These are phyloP conservation scores for Canariomyces notabilis DNA, from an alignment of 2,329 filamentous ascomycete genomes.

Conservation along the genomic window DNA sequence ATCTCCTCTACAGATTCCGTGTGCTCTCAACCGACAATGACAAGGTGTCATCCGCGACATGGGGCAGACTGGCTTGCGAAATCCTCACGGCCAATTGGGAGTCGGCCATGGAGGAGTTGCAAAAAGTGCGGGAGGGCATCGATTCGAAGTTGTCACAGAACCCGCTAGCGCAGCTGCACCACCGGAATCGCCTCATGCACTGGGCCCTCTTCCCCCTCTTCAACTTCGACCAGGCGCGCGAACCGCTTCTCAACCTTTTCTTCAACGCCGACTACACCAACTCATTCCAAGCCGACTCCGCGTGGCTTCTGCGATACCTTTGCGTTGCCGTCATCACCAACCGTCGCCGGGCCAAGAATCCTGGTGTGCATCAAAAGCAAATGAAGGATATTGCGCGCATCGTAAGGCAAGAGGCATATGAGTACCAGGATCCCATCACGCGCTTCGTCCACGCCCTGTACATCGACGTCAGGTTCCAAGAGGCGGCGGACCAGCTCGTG, in stretches of 20 bases:
- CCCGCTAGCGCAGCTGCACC: conserved; percentile 88
- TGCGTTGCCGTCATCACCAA: conserved; percentile 93
- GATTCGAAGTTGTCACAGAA: conserved; percentile 95
- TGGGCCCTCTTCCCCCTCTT: conserved; percentile 99
- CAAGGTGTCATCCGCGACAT: conserved; percentile 91
- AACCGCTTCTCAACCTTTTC: conserved; percentile 89
- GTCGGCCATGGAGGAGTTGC: conserved; percentile 80
- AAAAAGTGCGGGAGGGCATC: conserved; percentile 86
- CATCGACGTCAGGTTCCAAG: conserved; percentile 94
- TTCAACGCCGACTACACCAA: conserved; percentile 98
- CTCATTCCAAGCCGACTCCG: conserved; percentile 96
- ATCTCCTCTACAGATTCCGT: conserved; percentile 95
- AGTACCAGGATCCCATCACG: conserved; percentile 93
- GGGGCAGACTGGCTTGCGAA: conserved; percentile 96
- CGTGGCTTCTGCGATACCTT: conserved; percentile 93
- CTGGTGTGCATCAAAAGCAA: conserved; percentile 90
- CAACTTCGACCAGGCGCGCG: conserved; percentile 89
- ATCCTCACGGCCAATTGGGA: conserved; percentile 97
- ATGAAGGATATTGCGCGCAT: conserved; percentile 95
- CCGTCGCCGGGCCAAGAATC: conserved; percentile 75
- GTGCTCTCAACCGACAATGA: conserved; percentile 98
- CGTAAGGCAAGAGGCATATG: conserved; percentile 94
- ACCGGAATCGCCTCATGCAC: conserved; percentile 96
- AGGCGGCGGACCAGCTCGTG: conserved; percentile 81
- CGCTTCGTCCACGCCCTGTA: conserved; percentile 95